Conservation (phyloP, 805 yeast species). For the Lipomyces sp. region DNA sequence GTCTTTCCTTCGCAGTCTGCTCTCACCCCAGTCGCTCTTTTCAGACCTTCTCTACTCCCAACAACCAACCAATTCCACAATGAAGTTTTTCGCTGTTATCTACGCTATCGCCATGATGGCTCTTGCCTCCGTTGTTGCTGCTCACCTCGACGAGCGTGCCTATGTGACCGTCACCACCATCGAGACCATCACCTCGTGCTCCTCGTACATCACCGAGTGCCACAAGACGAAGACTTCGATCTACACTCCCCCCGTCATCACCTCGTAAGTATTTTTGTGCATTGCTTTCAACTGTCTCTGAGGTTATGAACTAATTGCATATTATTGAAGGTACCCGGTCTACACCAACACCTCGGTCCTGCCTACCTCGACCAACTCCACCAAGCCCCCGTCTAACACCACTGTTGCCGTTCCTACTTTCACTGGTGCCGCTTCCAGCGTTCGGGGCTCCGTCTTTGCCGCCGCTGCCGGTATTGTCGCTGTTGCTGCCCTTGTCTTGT, state of each 20-base stretch:
- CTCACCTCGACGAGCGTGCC: conserved; percentile 26
- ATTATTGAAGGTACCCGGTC: conserved; percentile 3
- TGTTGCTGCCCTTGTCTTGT: conserved; percentile 29
- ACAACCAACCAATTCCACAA: conserved; percentile 6
- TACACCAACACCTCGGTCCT: conserved; percentile 18
- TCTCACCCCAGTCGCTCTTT: conserved; percentile 25
- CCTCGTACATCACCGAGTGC: conserved; percentile 47
- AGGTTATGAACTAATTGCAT: neutral
- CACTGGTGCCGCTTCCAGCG: conserved; percentile 29
- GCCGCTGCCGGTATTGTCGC: conserved; percentile 25
- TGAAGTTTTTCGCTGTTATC: conserved; percentile 30
- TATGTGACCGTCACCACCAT: conserved; percentile 40
- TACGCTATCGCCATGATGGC: conserved; percentile 18
- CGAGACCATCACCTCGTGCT: conserved; percentile 51
- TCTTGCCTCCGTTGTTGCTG: conserved; percentile 22
- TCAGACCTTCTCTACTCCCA: neutral
- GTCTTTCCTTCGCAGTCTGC: neutral
- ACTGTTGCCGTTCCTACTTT: conserved; percentile 25
- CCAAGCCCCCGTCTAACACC: too few species aligned
- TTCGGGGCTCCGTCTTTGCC: conserved; percentile 19
- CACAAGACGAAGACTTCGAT: conserved; percentile 34
- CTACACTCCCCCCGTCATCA: conserved; percentile 1
- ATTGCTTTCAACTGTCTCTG: neutral
- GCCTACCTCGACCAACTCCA: conserved; percentile 27
- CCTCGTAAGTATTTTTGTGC: conserved; percentile 13